These are phyloP conservation scores for Fusarium brachygibbosum DNA, from an alignment of 2,329 filamentous ascomycete genomes.

Conservation along the genomic window DNA sequence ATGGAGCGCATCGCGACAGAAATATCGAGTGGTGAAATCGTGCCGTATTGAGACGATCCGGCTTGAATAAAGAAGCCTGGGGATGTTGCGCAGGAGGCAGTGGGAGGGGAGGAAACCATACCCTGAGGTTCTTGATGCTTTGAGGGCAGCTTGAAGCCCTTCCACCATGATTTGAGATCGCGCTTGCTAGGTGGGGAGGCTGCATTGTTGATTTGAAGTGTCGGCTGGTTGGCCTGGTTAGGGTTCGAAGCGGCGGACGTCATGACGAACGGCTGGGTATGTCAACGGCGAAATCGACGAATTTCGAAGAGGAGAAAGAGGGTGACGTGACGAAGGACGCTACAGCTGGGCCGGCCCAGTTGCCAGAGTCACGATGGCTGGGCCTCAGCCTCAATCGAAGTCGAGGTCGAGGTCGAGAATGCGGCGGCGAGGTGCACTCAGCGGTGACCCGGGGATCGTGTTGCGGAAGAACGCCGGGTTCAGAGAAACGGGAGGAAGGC, in stretches of 20 bases:
- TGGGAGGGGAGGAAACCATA: conserved; percentile 52
- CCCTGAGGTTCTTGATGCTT: conserved; percentile 69
- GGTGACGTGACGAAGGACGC: conserved; percentile 36
- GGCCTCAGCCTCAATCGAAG: conserved; percentile 39
- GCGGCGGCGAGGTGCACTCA: conserved; percentile 33
- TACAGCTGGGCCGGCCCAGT: conserved; percentile 50
- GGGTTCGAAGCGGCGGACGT: conserved; percentile 55
- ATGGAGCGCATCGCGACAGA: conserved; percentile 12
- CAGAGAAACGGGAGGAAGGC: conserved; percentile 14
- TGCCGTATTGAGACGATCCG: conserved; percentile 10
- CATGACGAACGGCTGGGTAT: conserved; percentile 50
- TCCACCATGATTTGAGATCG: conserved; percentile 97
- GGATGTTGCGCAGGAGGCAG: conserved; percentile 18
- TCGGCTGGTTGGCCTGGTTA: conserved; percentile 52
- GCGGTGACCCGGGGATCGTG: conserved; percentile 32
- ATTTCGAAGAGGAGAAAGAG: conserved; percentile 21
- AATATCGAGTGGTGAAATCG: not conserved
- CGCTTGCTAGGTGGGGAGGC: conserved; percentile 84
- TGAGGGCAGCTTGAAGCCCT: conserved; percentile 83
- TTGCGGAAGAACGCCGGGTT: conserved; percentile 20
- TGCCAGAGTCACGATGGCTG: conserved; percentile 47
- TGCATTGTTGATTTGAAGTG: conserved; percentile 56
- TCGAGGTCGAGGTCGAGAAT: conserved; percentile 32
- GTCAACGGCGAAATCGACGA: conserved; percentile 15
- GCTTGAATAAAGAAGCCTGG: conserved; percentile 7